Conservation (phyloP, 306 rosid species). For the Chamaecrista fasciculata region DNA sequence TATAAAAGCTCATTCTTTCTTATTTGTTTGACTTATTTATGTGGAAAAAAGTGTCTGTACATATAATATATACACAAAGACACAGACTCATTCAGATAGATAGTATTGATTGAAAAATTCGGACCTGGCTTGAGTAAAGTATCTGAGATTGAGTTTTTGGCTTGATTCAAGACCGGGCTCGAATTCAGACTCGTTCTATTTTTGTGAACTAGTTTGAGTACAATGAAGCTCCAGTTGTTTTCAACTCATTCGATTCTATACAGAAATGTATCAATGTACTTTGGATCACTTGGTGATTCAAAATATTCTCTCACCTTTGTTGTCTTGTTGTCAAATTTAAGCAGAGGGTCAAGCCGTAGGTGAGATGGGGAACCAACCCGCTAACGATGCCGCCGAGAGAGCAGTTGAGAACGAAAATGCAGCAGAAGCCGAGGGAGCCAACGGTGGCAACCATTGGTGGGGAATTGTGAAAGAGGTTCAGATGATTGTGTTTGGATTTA, state of each 20-base stretch:
- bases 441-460: conserved; percentile 90
- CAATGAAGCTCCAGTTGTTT: no score
- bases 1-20: no score
- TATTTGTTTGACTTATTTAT: no score
- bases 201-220: no score
- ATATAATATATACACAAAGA: no score
- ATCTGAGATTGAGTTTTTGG: no score
- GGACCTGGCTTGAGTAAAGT: no score
- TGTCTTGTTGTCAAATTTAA: conserved; percentile 10
- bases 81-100: no score
- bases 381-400: conserved; percentile 46
- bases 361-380: conserved; percentile 53
- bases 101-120: no score
- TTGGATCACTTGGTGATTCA: background rate
- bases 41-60: no score
- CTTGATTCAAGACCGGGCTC: no score
- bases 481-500: conserved; percentile 94
- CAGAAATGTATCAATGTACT: background rate
- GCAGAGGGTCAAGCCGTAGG: conserved; percentile 68
- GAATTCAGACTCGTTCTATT: no score
- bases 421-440: conserved; percentile 51
- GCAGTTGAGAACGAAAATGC: conserved; percentile 59
- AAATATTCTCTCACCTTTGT: conserved; percentile 2
- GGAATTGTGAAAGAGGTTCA: conserved; percentile 86
- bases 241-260: background rate